phyloP scores from a whole-genome alignment of 2,329 filamentous ascomycete genomes.

The Gliomastix tumulicola region DNA sequence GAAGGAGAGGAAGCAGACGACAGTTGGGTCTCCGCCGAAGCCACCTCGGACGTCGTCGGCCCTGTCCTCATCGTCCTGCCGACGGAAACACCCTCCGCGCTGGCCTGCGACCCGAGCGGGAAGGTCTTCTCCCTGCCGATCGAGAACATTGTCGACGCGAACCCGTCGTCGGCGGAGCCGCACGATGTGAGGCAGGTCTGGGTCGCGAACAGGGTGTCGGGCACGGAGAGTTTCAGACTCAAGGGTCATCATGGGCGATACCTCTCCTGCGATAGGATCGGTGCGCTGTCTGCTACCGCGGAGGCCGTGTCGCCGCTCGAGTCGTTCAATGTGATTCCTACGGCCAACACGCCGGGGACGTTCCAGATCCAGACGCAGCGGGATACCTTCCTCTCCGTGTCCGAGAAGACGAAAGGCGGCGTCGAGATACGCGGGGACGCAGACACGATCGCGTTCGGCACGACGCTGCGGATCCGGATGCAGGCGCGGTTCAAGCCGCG shows the following conservation, averaged over 20 bases:
- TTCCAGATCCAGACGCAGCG: slow-evolving; percentile 70
- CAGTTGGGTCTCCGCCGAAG: slow-evolving; percentile 85
- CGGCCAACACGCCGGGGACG: slow-evolving; percentile 58
- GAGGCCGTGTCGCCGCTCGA: slow-evolving; percentile 82
- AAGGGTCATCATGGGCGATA: slow-evolving; percentile 91
- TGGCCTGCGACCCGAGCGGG: slow-evolving; percentile 81
- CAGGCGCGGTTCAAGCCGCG: slow-evolving; percentile 89
- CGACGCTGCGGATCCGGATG: slow-evolving; percentile 79
- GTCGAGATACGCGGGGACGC: slow-evolving; percentile 70
- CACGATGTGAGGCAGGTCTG: slow-evolving; percentile 96
- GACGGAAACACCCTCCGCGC: slow-evolving; percentile 62
- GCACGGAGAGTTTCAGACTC: slow-evolving; percentile 75
- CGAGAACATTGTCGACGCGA: slow-evolving; percentile 82
- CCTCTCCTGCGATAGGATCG: slow-evolving; percentile 78
- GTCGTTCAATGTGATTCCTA: slow-evolving; percentile 63
- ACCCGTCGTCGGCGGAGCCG: slow-evolving; percentile 81
- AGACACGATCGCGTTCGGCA: slow-evolving; percentile 58
- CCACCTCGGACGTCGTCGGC: slow-evolving; percentile 65
- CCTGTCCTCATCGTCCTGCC: slow-evolving; percentile 79
- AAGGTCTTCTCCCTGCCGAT: slow-evolving; percentile 76
- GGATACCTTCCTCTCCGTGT: slow-evolving; percentile 62
- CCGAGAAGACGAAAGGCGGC: slow-evolving; percentile 15
- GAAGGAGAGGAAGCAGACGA: slow-evolving; percentile 52
- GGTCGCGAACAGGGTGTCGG: slow-evolving; percentile 77
- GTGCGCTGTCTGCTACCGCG: slow-evolving; percentile 66